phyloP scores from a whole-genome alignment of 2,329 filamentous ascomycete species.

The Trichoderma brevicompactum region DNA sequence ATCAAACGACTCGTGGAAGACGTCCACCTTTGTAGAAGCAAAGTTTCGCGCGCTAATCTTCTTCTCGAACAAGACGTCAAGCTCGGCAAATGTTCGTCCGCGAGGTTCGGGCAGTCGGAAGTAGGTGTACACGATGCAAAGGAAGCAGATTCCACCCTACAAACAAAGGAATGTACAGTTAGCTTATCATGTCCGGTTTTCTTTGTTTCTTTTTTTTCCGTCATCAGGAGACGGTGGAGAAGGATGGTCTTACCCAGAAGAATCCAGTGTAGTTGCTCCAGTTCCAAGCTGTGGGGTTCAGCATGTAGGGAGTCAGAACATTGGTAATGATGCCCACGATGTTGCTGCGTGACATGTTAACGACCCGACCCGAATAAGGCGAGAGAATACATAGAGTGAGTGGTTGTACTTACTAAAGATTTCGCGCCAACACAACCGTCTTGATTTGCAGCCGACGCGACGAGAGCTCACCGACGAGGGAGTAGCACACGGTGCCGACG shows the following conservation, averaged over 20 bases:
- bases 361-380: not conserved
- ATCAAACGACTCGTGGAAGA: conserved; percentile 58
- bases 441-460: conserved; percentile 86
- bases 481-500: conserved; percentile 89
- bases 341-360: conserved; percentile 55
- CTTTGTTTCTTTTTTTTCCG: not conserved
- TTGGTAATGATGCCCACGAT: conserved; percentile 80
- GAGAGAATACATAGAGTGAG: not conserved
- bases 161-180: conserved; percentile 17
- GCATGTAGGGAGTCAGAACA: conserved; percentile 88
- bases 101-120: conserved; percentile 68
- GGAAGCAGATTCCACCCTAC: conserved; percentile 73
- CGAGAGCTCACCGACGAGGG: conserved; percentile 82
- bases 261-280: conserved; percentile 89
- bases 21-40: conserved; percentile 59
- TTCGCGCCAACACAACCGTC: conserved; percentile 84
- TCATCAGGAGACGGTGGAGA: no score
- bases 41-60: conserved; percentile 75
- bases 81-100: conserved; percentile 81
- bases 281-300: conserved; percentile 84
- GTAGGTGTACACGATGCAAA: conserved; percentile 75
- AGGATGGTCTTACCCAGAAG: conserved; percentile 65
- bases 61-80: conserved; percentile 83
- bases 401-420: conserved; percentile 62
- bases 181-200: not conserved